phyloP scores from a whole-genome alignment of 257 asterid genomes.

The Solanum bulbocastanum region DNA sequence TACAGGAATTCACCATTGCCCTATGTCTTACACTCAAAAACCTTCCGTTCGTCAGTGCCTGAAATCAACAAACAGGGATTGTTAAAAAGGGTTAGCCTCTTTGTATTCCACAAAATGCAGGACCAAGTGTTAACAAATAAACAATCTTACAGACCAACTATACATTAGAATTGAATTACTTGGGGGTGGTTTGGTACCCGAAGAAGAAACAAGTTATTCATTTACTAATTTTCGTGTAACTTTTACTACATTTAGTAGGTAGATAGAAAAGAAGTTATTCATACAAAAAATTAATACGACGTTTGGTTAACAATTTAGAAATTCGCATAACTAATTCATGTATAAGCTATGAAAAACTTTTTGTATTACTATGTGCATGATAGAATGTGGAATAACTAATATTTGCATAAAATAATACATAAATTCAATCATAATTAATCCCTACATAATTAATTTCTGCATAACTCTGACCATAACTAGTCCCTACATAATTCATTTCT shows the following conservation, averaged over 20 bases:
- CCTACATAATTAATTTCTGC: too few relatives aligned
- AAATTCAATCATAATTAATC: too few relatives aligned
- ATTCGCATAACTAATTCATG: too few relatives aligned
- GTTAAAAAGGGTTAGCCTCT: neutral
- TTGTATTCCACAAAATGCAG: neutral
- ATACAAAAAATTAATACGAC: too few relatives aligned
- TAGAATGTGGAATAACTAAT: too few relatives aligned
- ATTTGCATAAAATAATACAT: too few relatives aligned
- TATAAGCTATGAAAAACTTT: too few relatives aligned
- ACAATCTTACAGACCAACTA: neutral
- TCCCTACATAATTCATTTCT: too few relatives aligned
- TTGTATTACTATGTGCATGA: too few relatives aligned
- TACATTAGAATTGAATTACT: neutral
- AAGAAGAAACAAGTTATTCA: neutral
- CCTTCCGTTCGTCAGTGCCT: conserved; percentile 65
- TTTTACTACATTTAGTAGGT: neutral
- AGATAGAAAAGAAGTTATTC: neutral
- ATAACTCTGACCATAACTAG: too few relatives aligned
- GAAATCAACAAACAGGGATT: neutral
- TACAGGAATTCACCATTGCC: conserved; percentile 30
- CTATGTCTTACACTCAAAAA: conserved; percentile 57
- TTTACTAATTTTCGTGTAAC: neutral
- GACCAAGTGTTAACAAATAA: neutral
- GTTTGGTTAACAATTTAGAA: too few relatives aligned
- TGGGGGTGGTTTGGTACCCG: neutral